These are phyloP conservation scores for Stachybotrys echinatus DNA, from an alignment of 2,329 filamentous ascomycete species.

Conservation along the genomic window DNA sequence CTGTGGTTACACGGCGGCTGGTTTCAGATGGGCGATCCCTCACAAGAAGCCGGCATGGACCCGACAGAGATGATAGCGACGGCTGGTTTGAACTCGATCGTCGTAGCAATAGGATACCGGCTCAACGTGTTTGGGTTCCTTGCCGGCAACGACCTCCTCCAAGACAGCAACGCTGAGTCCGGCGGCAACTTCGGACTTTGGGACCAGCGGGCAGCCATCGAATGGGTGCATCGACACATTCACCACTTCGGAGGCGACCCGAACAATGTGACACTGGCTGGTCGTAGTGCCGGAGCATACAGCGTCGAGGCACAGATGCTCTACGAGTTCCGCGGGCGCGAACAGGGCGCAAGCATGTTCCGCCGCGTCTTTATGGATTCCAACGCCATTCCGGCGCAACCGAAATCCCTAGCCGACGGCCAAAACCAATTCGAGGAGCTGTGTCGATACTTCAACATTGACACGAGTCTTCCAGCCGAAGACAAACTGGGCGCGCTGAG, in stretches of 20 bases:
- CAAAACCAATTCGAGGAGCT: conserved; percentile 38
- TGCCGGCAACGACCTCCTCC: conserved; percentile 29
- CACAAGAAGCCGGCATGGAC: conserved; percentile 33
- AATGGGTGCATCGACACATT: conserved; percentile 47
- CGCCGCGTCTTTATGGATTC: conserved; percentile 36
- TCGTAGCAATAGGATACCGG: conserved; percentile 40
- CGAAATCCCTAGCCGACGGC: conserved; percentile 28
- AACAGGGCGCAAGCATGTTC: conserved; percentile 15
- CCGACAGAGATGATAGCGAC: conserved; percentile 34
- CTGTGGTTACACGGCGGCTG: conserved; percentile 37
- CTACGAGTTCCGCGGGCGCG: conserved; percentile 23
- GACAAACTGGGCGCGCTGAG: conserved; percentile 28
- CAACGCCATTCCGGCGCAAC: conserved; percentile 39
- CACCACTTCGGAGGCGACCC: conserved; percentile 38
- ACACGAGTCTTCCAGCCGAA: conserved; percentile 8
- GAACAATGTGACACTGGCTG: conserved; percentile 37
- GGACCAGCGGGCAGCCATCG: conserved; percentile 43
- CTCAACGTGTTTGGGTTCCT: conserved; percentile 43
- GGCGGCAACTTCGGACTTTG: conserved; percentile 34
- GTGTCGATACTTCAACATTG: conserved; percentile 26
- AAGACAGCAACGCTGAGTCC: conserved; percentile 15
- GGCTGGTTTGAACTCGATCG: conserved; percentile 29
- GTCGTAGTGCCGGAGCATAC: conserved; percentile 38
- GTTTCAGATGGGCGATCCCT: conserved; percentile 40
- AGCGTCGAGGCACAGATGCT: conserved; percentile 34